A percentile compares a stretch with the other conserved stretches of the same genome.
These are phyloP conservation scores for Glycine soja DNA, from an alignment of 306 rosid species.

Conservation along the genomic window DNA sequence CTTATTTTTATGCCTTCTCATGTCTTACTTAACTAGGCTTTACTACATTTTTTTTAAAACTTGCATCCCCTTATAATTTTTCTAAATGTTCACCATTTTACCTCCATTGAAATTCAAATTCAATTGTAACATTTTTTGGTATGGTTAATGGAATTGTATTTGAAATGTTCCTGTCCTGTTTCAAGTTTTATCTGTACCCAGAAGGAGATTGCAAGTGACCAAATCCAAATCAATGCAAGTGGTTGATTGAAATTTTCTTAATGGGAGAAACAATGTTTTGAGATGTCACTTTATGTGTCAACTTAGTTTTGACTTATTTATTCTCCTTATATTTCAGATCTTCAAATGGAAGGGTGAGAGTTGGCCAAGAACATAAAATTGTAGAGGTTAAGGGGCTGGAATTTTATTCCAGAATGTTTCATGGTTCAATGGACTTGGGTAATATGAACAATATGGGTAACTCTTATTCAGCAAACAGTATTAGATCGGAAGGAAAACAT, in stretches of 20 bases:
- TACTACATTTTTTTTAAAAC: constrained; percentile 27
- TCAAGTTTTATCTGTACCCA: constrained; percentile 16
- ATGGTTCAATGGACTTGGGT: constrained; percentile 55
- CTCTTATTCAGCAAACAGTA: constrained; percentile 38
- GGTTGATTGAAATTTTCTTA: constrained; percentile 37
- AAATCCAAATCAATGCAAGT: constrained; percentile 25
- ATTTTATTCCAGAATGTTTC: constrained; percentile 71
- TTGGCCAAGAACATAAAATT: constrained; percentile 71
- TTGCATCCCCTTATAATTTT: constrained; percentile 16
- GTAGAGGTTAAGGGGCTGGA: constrained; percentile 81
- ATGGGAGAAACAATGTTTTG: neutral
- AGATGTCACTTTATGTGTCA: neutral
- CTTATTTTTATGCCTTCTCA: constrained; percentile 20
- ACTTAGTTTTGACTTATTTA: constrained; percentile 25
- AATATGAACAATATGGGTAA: constrained; percentile 51
- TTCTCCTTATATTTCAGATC: constrained; percentile 59
- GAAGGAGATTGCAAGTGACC: constrained; percentile 32
- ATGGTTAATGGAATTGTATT: constrained; percentile 3
- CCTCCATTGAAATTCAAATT: constrained; percentile 14
- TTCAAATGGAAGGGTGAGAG: constrained; percentile 63
- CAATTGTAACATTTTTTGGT: constrained; percentile 12
- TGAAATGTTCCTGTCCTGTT: constrained; percentile 35
- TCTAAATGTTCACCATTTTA: constrained; percentile 25
- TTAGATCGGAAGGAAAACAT: constrained; percentile 51
- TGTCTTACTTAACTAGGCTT: constrained; percentile 13